Base-by-base conservation (phyloP, 208 protist species). In the Leishmania martiniquensis region DNA sequence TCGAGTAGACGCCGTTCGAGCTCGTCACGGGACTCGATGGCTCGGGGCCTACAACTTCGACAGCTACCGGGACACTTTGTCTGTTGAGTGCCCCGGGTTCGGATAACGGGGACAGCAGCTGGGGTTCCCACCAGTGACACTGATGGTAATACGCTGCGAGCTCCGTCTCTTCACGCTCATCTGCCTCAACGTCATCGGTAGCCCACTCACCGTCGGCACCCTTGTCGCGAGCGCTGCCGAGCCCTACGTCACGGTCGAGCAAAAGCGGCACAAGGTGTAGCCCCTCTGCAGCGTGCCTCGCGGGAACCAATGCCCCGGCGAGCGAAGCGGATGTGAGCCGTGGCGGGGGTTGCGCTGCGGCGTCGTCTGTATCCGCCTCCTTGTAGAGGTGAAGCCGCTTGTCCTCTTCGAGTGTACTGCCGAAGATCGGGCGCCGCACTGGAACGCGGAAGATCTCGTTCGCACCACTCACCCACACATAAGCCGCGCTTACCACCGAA, bases 141-240 rank as follows among this genome's bases (percentile, higher is more conserved):
- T 85, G 52, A 60, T 66, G 62, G 34, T 81, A 72, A 55, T 83
- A 82, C 9, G 52, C 80, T 10, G 83, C 80, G 57, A 89, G 78
- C 72, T 79, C 85, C 22, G 37, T 78, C 77, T 83, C 81, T 69
- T 89, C 85, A 7, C 59, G 52, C 63, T 85, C 85, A 42, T 89
- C 85, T 1, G 75, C 81, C 10, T 85, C 82, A 37, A 86, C 37
- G 76, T 89, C 85, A 45, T 77, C 70, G 17, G 75, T 60, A 39
- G 73, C 25, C 52, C 76, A 57, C 22, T 45, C 65, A 22, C 73
- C 57, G 39, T 57, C 29, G 20, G 65, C 51, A 20, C 54, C 32
- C 4, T 34, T 13, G 32, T 57, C 52, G 39, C 20, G 25, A 45
- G 25, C 17, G 22, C 32, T 4, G 4, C 34, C 57, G 39, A 37